Conservation (phyloP, 345 rosid species). For the Arabidopsis thaliana region DNA sequence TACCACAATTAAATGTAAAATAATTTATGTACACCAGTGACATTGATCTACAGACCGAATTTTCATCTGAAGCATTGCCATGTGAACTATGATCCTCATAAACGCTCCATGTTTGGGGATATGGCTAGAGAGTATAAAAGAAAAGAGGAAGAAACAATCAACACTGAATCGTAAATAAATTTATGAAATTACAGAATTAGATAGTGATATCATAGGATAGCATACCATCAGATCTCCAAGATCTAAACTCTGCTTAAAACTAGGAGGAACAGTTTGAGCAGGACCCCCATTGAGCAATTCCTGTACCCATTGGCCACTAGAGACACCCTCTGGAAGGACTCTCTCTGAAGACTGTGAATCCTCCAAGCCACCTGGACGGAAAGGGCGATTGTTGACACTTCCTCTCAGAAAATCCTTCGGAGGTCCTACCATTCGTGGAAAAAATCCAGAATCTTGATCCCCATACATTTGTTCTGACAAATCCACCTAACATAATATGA, state of each 20-base stretch:
- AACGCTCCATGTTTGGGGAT: conserved; percentile 72
- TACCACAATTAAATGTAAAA: conserved; percentile 14
- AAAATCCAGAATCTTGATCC: conserved; percentile 67
- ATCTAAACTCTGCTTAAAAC: conserved; percentile 78
- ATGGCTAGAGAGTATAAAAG: conserved; percentile 54
- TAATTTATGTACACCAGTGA: conserved; percentile 14
- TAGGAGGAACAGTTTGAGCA: conserved; percentile 72
- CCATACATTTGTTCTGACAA: conserved; percentile 71
- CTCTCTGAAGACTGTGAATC: conserved; percentile 67
- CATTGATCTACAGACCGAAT: conserved; percentile 61
- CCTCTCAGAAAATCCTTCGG: conserved; percentile 86
- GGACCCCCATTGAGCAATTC: conserved; percentile 80
- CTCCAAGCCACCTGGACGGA: conserved; percentile 94
- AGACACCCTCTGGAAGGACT: conserved; percentile 72
- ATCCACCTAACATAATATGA: conserved; percentile 74
- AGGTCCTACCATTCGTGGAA: conserved; percentile 66
- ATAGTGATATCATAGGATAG: conserved; percentile 26
- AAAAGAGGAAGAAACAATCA: conserved; percentile 27
- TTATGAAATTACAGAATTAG: background rate
- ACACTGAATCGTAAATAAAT: conserved; percentile 24
- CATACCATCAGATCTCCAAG: conserved; percentile 84
- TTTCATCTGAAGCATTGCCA: conserved; percentile 52
- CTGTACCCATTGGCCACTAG: conserved; percentile 79
- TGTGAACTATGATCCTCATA: conserved; percentile 63
- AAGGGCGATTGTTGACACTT: conserved; percentile 90